Evolutionary conservation across 1,284 basidiomycete genomes (phyloP).

Genomic region (Thecaphora frezii): DNA sequence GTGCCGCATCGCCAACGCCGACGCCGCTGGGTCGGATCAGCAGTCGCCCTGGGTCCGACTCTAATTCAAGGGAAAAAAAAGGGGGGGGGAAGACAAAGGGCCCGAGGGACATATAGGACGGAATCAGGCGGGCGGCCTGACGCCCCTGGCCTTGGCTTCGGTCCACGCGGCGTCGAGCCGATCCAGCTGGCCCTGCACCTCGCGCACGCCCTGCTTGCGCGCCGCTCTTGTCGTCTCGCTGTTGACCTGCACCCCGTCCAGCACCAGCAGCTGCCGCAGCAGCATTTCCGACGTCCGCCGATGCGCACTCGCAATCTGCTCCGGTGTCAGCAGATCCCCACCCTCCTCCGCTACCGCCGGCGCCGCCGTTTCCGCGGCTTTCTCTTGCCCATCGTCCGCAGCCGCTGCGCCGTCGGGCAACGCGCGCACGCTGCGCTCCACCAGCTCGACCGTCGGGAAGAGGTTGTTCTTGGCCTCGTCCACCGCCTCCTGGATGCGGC

Average conservation of each 20-base stretch:
- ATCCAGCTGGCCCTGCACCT: conserved; percentile 52
- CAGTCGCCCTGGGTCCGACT: no score
- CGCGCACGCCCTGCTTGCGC: conserved; percentile 51
- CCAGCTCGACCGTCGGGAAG: conserved; percentile 42
- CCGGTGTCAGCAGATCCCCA: neutral
- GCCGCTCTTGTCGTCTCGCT: conserved; percentile 43
- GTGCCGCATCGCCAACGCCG: no score
- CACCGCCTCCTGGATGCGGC: conserved; percentile 40
- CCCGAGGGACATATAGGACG: no score
- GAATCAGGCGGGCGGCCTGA: neutral
- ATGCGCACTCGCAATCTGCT: conserved; percentile 34
- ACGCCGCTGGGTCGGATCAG: no score
- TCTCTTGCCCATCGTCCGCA: neutral
- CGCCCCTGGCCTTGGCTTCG: conserved; percentile 20
- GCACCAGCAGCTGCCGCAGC: conserved; percentile 44
- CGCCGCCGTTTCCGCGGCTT: neutral
- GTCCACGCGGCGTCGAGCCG: conserved; percentile 51
- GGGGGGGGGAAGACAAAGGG: no score
- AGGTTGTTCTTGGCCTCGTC: conserved; percentile 27
- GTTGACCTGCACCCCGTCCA: conserved; percentile 49
- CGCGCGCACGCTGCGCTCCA: conserved; percentile 30
- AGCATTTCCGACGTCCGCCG: conserved; percentile 50
- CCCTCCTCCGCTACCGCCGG: neutral
- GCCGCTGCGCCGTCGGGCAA: neutral
- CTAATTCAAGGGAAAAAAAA: no score